phyloP scores from a whole-genome alignment of 768 basidiomycete species.

The Obba rivulosa region DNA sequence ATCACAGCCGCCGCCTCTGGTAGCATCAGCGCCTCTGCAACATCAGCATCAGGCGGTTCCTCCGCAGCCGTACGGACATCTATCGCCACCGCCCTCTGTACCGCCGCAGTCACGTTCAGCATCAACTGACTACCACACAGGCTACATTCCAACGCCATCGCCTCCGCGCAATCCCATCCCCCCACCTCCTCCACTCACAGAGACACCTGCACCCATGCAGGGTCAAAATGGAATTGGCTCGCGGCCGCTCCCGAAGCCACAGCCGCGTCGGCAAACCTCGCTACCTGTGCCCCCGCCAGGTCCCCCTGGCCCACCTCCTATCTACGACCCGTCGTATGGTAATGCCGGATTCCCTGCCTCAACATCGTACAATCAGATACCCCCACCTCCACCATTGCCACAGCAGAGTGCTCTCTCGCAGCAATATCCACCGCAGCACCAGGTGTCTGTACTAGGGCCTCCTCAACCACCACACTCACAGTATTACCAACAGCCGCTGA shows the following conservation, averaged over 20 bases:
- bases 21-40: slow-evolving; percentile 23
- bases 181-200: slow-evolving; percentile 31
- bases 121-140: slow-evolving; percentile 25
- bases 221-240: too few relatives aligned
- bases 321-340: background rate
- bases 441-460: slow-evolving; percentile 15
- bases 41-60: slow-evolving; percentile 29
- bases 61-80: slow-evolving; percentile 32
- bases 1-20: slow-evolving; percentile 7
- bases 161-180: slow-evolving; percentile 28
- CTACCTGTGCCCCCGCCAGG: slow-evolving; percentile 16
- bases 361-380: slow-evolving; percentile 11
- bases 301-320: background rate
- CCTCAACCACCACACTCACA: slow-evolving; percentile 8
- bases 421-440: slow-evolving; percentile 4
- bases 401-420: slow-evolving; percentile 5
- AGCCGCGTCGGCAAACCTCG: slow-evolving; percentile 14
- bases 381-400: slow-evolving; percentile 17
- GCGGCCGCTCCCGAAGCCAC: slow-evolving; percentile 15
- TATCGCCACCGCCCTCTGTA: slow-evolving; percentile 15
- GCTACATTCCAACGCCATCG: slow-evolving; percentile 14
- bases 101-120: slow-evolving; percentile 27
- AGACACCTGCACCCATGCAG: slow-evolving; percentile 17
- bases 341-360: slow-evolving; percentile 3
- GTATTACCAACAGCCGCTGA: background rate